A percentile compares a stretch with the other conserved stretches of the same genome.
Conservation (phyloP, 2,329 filamentous ascomycete species). For the Penicillium olsonii region DNA sequence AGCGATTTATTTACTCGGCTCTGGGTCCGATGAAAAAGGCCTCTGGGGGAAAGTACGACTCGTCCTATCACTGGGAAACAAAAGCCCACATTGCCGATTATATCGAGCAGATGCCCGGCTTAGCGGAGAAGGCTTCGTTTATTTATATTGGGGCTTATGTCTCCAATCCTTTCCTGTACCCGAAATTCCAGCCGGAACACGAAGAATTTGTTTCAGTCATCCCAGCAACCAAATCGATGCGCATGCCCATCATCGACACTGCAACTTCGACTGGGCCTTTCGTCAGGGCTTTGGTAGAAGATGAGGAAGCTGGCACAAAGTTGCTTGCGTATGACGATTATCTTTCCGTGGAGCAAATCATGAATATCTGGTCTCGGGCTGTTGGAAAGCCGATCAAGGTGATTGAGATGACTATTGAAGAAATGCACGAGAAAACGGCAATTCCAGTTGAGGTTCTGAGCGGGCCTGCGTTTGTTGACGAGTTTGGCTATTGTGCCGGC, state of each 20-base stretch:
- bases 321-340: conserved; percentile 50
- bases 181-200: conserved; percentile 26
- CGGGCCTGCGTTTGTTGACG: conserved; percentile 35
- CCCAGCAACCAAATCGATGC: conserved; percentile 23
- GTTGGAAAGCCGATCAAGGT: conserved; percentile 41
- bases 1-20: conserved; percentile 54
- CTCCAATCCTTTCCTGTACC: conserved; percentile 33
- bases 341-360: conserved; percentile 34
- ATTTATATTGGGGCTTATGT: conserved; percentile 37
- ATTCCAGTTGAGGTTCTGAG: conserved; percentile 41
- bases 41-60: conserved; percentile 48
- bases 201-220: conserved; percentile 37
- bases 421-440: conserved; percentile 32
- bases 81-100: conserved; percentile 55
- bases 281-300: conserved; percentile 45
- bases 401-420: conserved; percentile 30
- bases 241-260: conserved; percentile 46
- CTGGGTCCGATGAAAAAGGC: conserved; percentile 52
- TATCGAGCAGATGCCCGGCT: conserved; percentile 42
- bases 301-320: conserved; percentile 42
- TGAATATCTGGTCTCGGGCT: conserved; percentile 38
- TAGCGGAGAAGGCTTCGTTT: conserved; percentile 48
- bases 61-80: conserved; percentile 52
- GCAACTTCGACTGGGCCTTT: conserved; percentile 46
- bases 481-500: conserved; percentile 48